Conservation (phyloP, 257 asterid genomes). For the Solanum bukasovii region DNA sequence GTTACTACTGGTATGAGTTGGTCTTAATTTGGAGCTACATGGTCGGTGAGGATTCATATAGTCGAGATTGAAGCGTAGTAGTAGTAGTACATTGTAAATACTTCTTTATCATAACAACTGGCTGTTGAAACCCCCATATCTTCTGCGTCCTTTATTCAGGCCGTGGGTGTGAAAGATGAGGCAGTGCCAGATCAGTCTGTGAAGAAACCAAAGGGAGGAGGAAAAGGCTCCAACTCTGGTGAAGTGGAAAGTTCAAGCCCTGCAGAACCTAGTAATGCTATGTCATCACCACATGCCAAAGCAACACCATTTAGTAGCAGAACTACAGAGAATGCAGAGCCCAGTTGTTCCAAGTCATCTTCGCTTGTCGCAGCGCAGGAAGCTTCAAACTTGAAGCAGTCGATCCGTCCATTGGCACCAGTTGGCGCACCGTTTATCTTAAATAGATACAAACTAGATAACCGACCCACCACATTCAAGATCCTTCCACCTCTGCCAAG, state of each 20-base stretch:
- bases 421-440: conserved; percentile 38
- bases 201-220: conserved; percentile 35
- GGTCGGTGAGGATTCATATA: neutral
- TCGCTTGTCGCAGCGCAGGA: conserved; percentile 26
- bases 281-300: conserved; percentile 29
- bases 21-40: neutral
- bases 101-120: neutral
- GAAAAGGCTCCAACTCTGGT: conserved; percentile 20
- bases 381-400: conserved; percentile 26
- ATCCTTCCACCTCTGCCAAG: conserved; percentile 69
- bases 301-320: conserved; percentile 10
- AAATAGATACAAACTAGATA: conserved; percentile 86
- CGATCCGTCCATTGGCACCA: conserved; percentile 50
- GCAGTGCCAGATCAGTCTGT: conserved; percentile 29
- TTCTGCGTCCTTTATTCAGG: conserved; percentile 33
- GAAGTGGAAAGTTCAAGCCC: conserved; percentile 34
- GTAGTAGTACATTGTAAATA: neutral
- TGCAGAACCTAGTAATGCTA: conserved; percentile 6
- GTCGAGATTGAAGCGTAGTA: neutral
- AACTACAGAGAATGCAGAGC: conserved; percentile 24
- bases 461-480: conserved; percentile 84
- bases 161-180: conserved; percentile 48
- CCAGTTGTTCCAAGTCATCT: conserved; percentile 24
- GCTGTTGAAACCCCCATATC: neutral
- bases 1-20: neutral